phyloP scores from a whole-genome alignment of 345 rosid genomes.

The Sonneratia alba region DNA sequence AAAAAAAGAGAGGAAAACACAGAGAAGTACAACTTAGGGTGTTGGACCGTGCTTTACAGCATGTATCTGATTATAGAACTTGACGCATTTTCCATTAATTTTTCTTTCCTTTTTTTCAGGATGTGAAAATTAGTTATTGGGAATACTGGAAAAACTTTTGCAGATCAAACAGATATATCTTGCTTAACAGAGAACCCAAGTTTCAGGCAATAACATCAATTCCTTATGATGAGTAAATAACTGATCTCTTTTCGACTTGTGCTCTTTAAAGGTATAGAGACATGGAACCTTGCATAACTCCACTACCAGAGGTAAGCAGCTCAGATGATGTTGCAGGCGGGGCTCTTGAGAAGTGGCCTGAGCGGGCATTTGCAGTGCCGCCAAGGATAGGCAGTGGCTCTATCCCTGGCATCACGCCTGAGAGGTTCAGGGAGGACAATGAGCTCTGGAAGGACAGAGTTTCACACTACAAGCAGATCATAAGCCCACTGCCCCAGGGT shows the following conservation, averaged over 20 bases:
- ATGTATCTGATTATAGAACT: too few relatives aligned
- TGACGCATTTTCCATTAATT: too few relatives aligned
- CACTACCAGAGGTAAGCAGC: conserved; percentile 59
- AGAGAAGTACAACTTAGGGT: too few relatives aligned
- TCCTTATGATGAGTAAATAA: not conserved
- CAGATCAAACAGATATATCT: not conserved
- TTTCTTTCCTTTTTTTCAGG: too few relatives aligned
- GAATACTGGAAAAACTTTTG: not conserved
- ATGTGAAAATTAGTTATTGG: too few relatives aligned
- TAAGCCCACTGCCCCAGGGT: conserved; percentile 49
- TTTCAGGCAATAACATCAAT: not conserved
- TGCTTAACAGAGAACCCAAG: not conserved
- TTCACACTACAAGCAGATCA: conserved; percentile 47
- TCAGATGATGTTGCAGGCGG: conserved; percentile 83
- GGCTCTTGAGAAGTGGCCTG: conserved; percentile 78
- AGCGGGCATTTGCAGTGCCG: conserved; percentile 65
- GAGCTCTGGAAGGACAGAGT: conserved; percentile 73
- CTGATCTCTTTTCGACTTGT: conserved; percentile 2
- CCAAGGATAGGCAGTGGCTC: conserved; percentile 75
- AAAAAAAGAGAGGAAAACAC: too few relatives aligned
- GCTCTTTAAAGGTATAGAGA: conserved; percentile 45
- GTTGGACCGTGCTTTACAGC: too few relatives aligned
- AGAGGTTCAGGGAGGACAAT: conserved; percentile 62
- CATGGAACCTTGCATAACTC: conserved; percentile 75
- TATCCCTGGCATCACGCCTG: conserved; percentile 48